A percentile compares a stretch with the other conserved stretches of the same genome.
These are phyloP conservation scores for Noccaea caerulescens DNA, from an alignment of 345 rosid genomes.

Conservation along the genomic window DNA sequence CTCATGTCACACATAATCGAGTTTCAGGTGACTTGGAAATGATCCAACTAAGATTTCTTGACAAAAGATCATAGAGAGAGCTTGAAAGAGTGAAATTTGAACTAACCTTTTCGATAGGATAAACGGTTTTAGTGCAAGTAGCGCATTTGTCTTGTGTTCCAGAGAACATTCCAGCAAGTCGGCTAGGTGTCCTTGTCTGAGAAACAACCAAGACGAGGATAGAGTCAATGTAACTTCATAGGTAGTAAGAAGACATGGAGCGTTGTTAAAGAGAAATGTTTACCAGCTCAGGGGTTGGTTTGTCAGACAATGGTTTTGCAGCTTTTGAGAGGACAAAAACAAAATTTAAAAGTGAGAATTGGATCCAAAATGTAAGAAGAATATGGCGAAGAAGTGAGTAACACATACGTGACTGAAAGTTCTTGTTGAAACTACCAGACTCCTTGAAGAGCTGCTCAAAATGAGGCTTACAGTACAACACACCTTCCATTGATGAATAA, in stretches of 20 bases:
- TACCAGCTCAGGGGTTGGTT: constrained; percentile 89
- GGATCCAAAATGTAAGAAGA: constrained; percentile 6
- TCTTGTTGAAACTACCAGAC: constrained; percentile 88
- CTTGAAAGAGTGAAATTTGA: background rate
- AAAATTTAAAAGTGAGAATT: constrained; percentile 41
- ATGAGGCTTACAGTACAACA: constrained; percentile 94
- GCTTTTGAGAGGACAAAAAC: constrained; percentile 61
- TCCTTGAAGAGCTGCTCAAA: constrained; percentile 98
- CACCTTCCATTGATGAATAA: constrained; percentile 98
- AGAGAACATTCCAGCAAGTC: constrained; percentile 92
- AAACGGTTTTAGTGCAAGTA: constrained; percentile 94
- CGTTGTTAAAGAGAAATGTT: constrained; percentile 28
- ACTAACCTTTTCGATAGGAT: constrained; percentile 94
- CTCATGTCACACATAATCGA: too few relatives aligned
- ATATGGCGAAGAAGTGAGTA: background rate
- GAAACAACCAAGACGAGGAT: constrained; percentile 43
- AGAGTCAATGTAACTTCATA: constrained; percentile 22
- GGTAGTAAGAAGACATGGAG: constrained; percentile 19
- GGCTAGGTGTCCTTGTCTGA: constrained; percentile 93
- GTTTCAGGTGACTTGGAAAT: background rate
- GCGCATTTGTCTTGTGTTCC: constrained; percentile 99
- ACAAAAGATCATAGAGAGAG: background rate
- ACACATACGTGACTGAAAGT: constrained; percentile 85
- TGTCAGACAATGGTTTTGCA: constrained; percentile 85
- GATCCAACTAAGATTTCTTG: constrained; percentile 1